Conservation (phyloP, 2,329 filamentous ascomycete species). For the Calonectria pseudoreteaudii region DNA sequence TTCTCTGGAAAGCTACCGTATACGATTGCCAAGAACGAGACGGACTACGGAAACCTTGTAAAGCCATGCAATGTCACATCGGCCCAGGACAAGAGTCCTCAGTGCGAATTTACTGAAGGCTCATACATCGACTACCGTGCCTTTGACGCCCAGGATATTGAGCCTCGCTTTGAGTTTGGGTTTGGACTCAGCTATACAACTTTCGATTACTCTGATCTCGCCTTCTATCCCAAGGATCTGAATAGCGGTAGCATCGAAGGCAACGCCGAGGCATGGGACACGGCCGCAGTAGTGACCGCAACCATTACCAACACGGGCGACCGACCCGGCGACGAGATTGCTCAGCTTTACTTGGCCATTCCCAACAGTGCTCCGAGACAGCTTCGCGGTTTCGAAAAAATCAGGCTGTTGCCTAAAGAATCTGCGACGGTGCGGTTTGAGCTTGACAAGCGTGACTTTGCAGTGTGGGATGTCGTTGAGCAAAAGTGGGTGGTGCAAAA, state of each 20-base stretch:
- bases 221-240: constrained; percentile 41
- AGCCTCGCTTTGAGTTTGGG: constrained; percentile 72
- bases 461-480: constrained; percentile 4
- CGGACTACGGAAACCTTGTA: constrained; percentile 55
- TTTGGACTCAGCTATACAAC: constrained; percentile 76
- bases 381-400: constrained; percentile 16
- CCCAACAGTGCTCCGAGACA: constrained; percentile 1
- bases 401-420: background rate
- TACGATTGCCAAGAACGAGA: constrained; percentile 66
- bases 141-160: constrained; percentile 69
- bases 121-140: constrained; percentile 74
- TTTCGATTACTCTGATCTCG: constrained; percentile 52
- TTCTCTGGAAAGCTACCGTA: constrained; percentile 72
- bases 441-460: constrained; percentile 1
- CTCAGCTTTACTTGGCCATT: constrained; percentile 11
- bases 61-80: background rate
- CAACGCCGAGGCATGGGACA: constrained; percentile 9
- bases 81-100: constrained; percentile 28
- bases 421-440: background rate
- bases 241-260: background rate
- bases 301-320: constrained; percentile 11
- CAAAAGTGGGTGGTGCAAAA: constrained; percentile 14
- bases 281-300: background rate
- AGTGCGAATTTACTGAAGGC: constrained; percentile 66
- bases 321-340: background rate